These are phyloP conservation scores for Trichothecium roseum DNA, from an alignment of 2,329 filamentous ascomycete genomes.

Conservation along the genomic window DNA sequence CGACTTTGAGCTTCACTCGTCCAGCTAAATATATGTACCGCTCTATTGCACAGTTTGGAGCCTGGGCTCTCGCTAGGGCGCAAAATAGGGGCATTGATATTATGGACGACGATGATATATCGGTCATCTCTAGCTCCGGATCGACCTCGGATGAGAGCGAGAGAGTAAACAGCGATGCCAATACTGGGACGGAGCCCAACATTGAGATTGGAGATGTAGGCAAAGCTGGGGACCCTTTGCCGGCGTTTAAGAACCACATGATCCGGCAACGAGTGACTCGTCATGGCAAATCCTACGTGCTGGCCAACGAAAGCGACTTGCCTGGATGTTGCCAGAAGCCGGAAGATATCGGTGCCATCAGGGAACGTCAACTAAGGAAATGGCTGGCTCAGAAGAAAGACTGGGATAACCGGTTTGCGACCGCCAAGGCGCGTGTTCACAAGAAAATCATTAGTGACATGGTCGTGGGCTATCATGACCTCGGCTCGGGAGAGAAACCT, in stretches of 20 bases:
- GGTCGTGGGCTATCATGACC: constrained; percentile 58
- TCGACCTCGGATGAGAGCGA: constrained; percentile 19
- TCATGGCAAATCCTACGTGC: constrained; percentile 61
- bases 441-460: constrained; percentile 65
- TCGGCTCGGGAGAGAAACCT: constrained; percentile 62
- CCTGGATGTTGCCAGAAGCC: constrained; percentile 52
- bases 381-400: constrained; percentile 68
- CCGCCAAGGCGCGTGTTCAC: constrained; percentile 60
- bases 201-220: constrained; percentile 44
- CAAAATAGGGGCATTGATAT: constrained; percentile 76
- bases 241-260: constrained; percentile 75
- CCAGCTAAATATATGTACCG: constrained; percentile 96
- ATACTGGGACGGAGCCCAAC: too few species aligned
- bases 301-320: constrained; percentile 55
- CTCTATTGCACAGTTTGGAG: constrained; percentile 83
- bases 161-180: too few species aligned
- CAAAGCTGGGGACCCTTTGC: constrained; percentile 77
- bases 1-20: constrained; percentile 90
- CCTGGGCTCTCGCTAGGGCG: constrained; percentile 78
- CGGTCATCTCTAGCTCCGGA: constrained; percentile 56
- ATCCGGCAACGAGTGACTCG: constrained; percentile 79
- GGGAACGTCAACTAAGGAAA: constrained; percentile 66
- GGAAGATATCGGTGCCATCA: constrained; percentile 66
- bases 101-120: constrained; percentile 65
- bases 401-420: constrained; percentile 65